These are phyloP conservation scores for Jatropha multifida DNA, from an alignment of 441 rosid genomes.

Conservation along the genomic window DNA sequence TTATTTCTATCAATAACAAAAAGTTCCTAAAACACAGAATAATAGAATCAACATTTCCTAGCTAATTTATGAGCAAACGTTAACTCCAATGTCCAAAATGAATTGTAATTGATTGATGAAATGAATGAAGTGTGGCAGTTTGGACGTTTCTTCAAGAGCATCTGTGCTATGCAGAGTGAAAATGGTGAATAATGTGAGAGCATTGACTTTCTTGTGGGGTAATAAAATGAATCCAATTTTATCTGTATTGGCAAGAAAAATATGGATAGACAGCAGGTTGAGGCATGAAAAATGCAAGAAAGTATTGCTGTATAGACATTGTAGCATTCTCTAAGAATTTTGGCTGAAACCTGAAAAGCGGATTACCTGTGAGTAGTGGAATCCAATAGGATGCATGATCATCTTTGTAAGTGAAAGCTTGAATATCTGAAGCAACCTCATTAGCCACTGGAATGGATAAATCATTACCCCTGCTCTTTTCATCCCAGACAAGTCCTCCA, in stretches of 20 bases:
- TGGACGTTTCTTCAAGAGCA: neutral
- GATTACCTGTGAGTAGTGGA: constrained; percentile 90
- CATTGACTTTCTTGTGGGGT: neutral
- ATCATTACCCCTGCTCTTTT: constrained; percentile 46
- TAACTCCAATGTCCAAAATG: neutral
- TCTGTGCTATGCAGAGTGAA: neutral
- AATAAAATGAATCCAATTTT: neutral
- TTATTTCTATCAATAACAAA: neutral
- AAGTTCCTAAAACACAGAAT: neutral
- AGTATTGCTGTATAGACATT: neutral
- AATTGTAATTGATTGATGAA: neutral
- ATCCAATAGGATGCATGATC: constrained; percentile 88
- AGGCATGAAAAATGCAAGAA: neutral
- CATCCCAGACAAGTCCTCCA: constrained; percentile 79
- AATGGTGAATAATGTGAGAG: neutral
- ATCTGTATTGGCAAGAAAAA: neutral
- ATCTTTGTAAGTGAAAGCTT: constrained; percentile 53
- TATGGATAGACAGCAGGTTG: neutral
- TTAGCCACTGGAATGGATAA: constrained; percentile 34
- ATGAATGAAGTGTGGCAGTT: neutral
- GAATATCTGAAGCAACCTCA: constrained; percentile 42
- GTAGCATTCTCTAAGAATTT: constrained; percentile 15
- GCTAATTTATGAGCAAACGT: no score
- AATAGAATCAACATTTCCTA: neutral
- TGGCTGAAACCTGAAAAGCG: constrained; percentile 11